Evolutionary conservation across 2,329 filamentous ascomycete genomes (phyloP), one percentile per base, ranked within the genome.

Genomic region (Hypoxylon sp.): DNA sequence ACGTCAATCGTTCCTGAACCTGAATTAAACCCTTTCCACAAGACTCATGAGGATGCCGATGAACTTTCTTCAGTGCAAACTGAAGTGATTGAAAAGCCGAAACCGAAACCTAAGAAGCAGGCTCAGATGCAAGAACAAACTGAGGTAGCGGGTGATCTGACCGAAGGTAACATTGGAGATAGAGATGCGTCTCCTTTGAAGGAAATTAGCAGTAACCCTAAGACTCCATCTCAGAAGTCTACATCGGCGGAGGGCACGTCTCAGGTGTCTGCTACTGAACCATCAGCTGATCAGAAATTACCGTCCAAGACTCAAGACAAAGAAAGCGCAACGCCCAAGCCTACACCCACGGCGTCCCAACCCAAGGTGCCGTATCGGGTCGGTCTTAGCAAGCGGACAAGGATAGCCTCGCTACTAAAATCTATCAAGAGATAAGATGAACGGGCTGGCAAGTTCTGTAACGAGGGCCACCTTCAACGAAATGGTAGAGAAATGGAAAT

Each of bases 361-460:
- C 73, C 79, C 14, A 83, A 83, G 68, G 76, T 80, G 21, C 72
- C 76, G 1, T 83, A 83, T 52, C 76, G 84, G 23, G 83, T 86
- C 45, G 84, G 84, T 1, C 74, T 86, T 38, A 85, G 83, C 73
- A 82, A 81, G 75, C 79, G 80, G 45, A 80, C 80, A 21, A 79
- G 82, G 59, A 84, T 86, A 57, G 78, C 83, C 45, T 82, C 83
- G 7, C 72, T 86, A 48, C 75, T 85, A 57, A 83, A 82, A 65
- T 76, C 77, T 2, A 76, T 85, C 50, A 81, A 78, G 75, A 85
- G 84, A 73, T 85, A 66, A 38, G 41, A 48, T 38, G 25, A 25
- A 3, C 21, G 32, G 25, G 17, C 25, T 30, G 5, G 11, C n/a
- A 43, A 30, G 19, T 43, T 38, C 34, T 52, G 32, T 34, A 38